A percentile compares a stretch with the other conserved stretches of the same genome.
These are phyloP conservation scores for Claviceps paspali DNA, from an alignment of 2,329 filamentous ascomycete species.

Conservation along the genomic window DNA sequence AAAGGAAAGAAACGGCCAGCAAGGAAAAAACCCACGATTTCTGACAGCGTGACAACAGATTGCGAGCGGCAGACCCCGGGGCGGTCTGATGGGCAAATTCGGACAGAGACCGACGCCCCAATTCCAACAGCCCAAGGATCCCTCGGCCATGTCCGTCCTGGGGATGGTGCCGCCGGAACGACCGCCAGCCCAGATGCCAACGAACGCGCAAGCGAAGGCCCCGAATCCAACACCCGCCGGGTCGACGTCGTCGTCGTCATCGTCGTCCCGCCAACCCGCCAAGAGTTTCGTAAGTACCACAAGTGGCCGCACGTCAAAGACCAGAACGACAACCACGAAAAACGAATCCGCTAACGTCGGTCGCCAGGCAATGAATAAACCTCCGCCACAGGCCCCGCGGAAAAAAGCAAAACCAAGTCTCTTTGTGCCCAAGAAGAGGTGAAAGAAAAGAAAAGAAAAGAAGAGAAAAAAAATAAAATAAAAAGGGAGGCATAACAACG, in stretches of 20 bases:
- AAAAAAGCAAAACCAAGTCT: conserved; percentile 10
- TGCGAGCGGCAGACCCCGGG: conserved; percentile 16
- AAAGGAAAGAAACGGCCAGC: too few species aligned
- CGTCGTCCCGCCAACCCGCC: too few species aligned
- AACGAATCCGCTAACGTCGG: neutral
- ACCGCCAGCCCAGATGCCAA: conserved; percentile 16
- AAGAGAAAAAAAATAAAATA: too few species aligned
- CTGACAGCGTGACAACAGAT: conserved; percentile 16
- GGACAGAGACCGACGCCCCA: conserved; percentile 15
- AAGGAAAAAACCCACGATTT: conserved; percentile 3
- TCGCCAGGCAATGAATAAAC: conserved; percentile 3
- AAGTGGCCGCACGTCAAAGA: conserved; percentile 1
- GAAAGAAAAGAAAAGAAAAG: neutral
- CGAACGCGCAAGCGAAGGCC: conserved; percentile 6
- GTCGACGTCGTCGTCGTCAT: conserved; percentile 9
- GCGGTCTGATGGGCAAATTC: conserved; percentile 22
- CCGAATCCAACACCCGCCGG: conserved; percentile 10
- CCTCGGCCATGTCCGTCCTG: conserved; percentile 36
- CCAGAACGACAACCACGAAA: too few species aligned
- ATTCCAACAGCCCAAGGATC: conserved; percentile 25
- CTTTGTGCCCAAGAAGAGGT: conserved; percentile 11
- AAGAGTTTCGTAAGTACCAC: too few species aligned
- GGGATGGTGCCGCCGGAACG: conserved; percentile 31
- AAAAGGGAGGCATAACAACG: too few species aligned
- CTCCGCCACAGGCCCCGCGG: conserved; percentile 4